A percentile compares a stretch with the other conserved stretches of the same genome.
phyloP scores from a whole-genome alignment of 1,284 basidiomycete genomes.

The Calocybe gambosa region DNA sequence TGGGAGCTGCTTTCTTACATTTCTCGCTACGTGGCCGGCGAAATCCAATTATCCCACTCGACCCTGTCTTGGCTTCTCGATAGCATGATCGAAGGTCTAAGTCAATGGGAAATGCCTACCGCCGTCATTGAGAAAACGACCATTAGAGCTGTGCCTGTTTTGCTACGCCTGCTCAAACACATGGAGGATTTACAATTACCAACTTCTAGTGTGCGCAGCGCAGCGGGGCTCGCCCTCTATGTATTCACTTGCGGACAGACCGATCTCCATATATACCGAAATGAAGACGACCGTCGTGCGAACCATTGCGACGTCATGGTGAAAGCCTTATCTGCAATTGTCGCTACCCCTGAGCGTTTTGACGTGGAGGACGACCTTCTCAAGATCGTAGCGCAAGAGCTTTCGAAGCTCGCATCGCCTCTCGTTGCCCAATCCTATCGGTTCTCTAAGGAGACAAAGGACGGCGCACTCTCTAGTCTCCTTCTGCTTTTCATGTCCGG shows the following conservation, averaged over 20 bases:
- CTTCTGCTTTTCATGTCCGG: constrained; percentile 28
- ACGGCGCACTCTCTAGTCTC: constrained; percentile 23
- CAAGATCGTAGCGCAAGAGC: constrained; percentile 25
- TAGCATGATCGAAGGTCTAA: constrained; percentile 30
- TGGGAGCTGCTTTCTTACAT: constrained; percentile 29
- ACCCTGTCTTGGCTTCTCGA: constrained; percentile 32
- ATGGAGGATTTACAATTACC: constrained; percentile 22
- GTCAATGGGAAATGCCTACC: constrained; percentile 30
- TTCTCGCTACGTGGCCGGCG: constrained; percentile 22
- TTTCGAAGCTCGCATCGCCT: constrained; percentile 27
- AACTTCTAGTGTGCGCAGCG: constrained; percentile 24
- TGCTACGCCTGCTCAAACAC: constrained; percentile 27
- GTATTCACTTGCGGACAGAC: constrained; percentile 23
- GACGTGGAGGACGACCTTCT: constrained; percentile 25
- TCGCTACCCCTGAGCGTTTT: constrained; percentile 24
- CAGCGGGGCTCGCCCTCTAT: constrained; percentile 26
- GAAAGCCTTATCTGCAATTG: constrained; percentile 26
- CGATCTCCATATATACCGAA: constrained; percentile 20
- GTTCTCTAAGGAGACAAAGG: constrained; percentile 23
- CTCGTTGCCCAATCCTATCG: constrained; percentile 22
- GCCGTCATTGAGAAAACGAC: constrained; percentile 29
- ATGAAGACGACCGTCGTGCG: constrained; percentile 22
- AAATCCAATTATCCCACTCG: constrained; percentile 24
- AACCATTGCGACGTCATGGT: constrained; percentile 27
- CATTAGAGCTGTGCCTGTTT: constrained; percentile 26